Conservation (phyloP, 495 filamentous ascomycete species). For the Recurvomyces mirabilis region DNA sequence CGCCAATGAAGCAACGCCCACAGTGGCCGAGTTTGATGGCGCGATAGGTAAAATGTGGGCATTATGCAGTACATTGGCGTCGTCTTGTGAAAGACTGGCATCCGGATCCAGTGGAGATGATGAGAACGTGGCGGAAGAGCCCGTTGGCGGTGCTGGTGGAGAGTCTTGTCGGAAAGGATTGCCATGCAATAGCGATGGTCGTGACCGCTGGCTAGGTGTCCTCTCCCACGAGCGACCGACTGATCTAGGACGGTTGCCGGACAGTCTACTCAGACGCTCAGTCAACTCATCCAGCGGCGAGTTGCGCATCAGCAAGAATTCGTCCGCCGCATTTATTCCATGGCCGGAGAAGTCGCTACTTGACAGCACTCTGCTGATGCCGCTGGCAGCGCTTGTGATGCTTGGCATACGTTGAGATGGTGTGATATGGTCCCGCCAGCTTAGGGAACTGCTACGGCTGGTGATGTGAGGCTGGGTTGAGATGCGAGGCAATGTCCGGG, state of each 20-base stretch:
- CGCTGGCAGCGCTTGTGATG: slow-evolving; percentile 14
- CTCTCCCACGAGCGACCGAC: slow-evolving; percentile 15
- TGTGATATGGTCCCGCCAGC: not conserved
- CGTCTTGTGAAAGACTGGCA: too few relatives aligned
- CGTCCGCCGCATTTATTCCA: slow-evolving; percentile 12
- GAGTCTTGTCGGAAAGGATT: slow-evolving; percentile 12
- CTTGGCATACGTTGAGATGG: slow-evolving; percentile 3
- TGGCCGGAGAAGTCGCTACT: slow-evolving; percentile 2
- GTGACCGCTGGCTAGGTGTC: not conserved
- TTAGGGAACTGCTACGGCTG: slow-evolving; percentile 10
- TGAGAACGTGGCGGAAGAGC: too few relatives aligned
- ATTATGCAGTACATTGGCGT: too few relatives aligned
- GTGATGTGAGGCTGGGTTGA: not conserved
- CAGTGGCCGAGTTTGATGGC: too few relatives aligned
- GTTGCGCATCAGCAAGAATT: slow-evolving; percentile 17
- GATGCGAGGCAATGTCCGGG: not conserved
- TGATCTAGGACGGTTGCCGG: slow-evolving; percentile 9
- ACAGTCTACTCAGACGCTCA: slow-evolving; percentile 15
- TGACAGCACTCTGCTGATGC: slow-evolving; percentile 2
- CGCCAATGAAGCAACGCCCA: too few relatives aligned
- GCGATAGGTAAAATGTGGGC: slow-evolving; percentile 3
- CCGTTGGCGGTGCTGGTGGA: not conserved
- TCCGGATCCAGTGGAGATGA: not conserved
- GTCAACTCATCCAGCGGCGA: slow-evolving; percentile 20
- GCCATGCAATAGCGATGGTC: slow-evolving; percentile 11